Percentiles rank a stretch among this genome's conserved stretches.
phyloP scores from a whole-genome alignment of 768 basidiomycete genomes.

The Coprinellus micaceus region DNA sequence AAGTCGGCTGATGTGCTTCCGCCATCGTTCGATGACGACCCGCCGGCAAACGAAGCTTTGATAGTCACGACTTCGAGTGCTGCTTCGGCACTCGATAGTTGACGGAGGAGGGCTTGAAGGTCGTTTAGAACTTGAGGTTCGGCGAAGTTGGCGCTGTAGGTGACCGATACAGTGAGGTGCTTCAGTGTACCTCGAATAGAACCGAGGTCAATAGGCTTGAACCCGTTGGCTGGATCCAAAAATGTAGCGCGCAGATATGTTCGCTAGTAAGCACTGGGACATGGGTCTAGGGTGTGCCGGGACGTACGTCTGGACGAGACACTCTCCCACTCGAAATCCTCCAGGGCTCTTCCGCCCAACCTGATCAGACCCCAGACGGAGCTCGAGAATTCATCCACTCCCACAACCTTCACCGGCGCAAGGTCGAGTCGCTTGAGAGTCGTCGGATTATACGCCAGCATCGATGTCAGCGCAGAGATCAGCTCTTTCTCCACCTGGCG shows the following conservation, averaged over 20 bases:
- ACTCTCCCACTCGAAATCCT: slow-evolving; percentile 3
- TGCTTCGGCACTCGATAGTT: neutral
- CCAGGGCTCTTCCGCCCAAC: neutral
- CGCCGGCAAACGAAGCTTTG: neutral
- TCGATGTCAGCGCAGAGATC: neutral
- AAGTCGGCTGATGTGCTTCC: neutral
- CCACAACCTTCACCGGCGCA: neutral
- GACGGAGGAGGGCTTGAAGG: neutral
- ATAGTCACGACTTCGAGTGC: neutral
- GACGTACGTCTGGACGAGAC: neutral
- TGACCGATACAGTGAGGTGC: neutral
- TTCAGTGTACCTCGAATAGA: neutral
- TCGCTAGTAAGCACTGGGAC: neutral
- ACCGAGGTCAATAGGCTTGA: neutral
- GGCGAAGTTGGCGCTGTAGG: neutral
- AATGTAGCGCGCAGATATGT: neutral
- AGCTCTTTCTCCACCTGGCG: neutral
- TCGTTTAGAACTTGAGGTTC: slow-evolving; percentile 3
- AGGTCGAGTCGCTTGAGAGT: neutral
- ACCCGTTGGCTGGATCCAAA: neutral
- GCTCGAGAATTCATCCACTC: neutral
- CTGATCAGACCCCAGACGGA: neutral
- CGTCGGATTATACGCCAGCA: neutral
- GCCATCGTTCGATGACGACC: neutral
- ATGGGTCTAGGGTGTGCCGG: neutral